Evolutionary conservation across 2,329 filamentous ascomycete genomes (phyloP).

Genomic region (Calonectria multiphialidica): DNA sequence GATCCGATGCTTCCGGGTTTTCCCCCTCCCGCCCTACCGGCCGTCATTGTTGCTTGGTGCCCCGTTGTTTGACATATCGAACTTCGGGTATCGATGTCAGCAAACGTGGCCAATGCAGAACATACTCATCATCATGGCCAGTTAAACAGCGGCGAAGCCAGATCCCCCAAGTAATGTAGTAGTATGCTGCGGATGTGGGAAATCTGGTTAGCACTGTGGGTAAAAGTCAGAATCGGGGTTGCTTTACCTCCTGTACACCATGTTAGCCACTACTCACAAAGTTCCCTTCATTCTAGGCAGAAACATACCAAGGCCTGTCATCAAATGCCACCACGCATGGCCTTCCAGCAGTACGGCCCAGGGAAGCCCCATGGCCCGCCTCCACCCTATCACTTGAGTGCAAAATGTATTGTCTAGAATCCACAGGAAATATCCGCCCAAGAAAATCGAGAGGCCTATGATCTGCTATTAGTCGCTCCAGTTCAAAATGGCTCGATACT

Average conservation of each 20-base stretch:
- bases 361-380: conserved; percentile 77
- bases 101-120: conserved; percentile 75
- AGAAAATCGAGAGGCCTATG: conserved; percentile 70
- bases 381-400: conserved; percentile 71
- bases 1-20: conserved; percentile 5
- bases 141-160: conserved; percentile 85
- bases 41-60: conserved; percentile 26
- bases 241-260: conserved; percentile 33
- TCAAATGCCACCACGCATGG: conserved; percentile 76
- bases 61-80: conserved; percentile 48
- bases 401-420: conserved; percentile 85
- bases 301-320: conserved; percentile 77
- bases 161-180: conserved; percentile 86
- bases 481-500: not conserved
- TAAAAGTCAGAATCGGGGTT: not conserved
- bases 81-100: conserved; percentile 66
- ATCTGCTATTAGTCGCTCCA: not conserved
- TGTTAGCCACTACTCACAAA: conserved; percentile 11
- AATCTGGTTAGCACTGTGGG: conserved; percentile 26
- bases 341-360: conserved; percentile 80
- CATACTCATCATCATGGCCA: conserved; percentile 77
- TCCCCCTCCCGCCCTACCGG: not conserved
- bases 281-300: not conserved
- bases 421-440: conserved; percentile 83
- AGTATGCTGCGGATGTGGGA: conserved; percentile 69